Evolutionary conservation across 176 grass and related monocot species (phyloP).

Genomic region (Urochloa ruziziensis): DNA sequence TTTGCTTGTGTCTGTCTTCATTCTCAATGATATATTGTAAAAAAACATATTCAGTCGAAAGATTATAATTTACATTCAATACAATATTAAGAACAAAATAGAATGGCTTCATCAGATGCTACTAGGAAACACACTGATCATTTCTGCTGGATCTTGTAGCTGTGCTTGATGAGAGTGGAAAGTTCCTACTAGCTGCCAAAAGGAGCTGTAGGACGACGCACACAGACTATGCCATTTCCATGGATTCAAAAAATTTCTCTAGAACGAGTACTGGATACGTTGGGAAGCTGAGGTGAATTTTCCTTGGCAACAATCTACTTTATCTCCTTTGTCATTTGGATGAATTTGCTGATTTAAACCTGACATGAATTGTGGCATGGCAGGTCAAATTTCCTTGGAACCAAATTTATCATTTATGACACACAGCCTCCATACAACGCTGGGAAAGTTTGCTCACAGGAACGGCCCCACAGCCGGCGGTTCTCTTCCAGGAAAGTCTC

Average conservation of each 20-base stretch:
- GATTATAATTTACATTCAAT: not conserved
- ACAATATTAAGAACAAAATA: not conserved
- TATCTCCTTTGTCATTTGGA: not conserved
- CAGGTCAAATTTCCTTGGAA: conserved; percentile 94
- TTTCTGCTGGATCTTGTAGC: conserved; percentile 48
- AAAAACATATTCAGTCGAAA: not conserved
- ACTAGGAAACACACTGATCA: not conserved
- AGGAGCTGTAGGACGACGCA: conserved; percentile 56
- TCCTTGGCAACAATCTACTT: not conserved
- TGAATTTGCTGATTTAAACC: not conserved
- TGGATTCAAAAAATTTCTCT: conserved; percentile 71
- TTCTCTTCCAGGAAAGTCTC: conserved; percentile 81
- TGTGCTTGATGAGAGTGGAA: conserved; percentile 72
- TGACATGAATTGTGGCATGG: not conserved
- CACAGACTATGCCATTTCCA: conserved; percentile 77
- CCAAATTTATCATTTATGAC: conserved; percentile 83
- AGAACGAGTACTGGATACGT: conserved; percentile 68
- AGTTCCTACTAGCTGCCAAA: conserved; percentile 84
- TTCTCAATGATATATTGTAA: not conserved
- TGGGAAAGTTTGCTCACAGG: conserved; percentile 4
- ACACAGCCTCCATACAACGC: conserved; percentile 56
- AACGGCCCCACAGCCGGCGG: conserved; percentile 37
- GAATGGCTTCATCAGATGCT: not conserved
- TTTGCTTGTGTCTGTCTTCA: not conserved
- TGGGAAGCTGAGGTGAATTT: conserved; percentile 66